phyloP scores from a whole-genome alignment of 768 basidiomycete species.

The Rhodotorula kratochvilovae region DNA sequence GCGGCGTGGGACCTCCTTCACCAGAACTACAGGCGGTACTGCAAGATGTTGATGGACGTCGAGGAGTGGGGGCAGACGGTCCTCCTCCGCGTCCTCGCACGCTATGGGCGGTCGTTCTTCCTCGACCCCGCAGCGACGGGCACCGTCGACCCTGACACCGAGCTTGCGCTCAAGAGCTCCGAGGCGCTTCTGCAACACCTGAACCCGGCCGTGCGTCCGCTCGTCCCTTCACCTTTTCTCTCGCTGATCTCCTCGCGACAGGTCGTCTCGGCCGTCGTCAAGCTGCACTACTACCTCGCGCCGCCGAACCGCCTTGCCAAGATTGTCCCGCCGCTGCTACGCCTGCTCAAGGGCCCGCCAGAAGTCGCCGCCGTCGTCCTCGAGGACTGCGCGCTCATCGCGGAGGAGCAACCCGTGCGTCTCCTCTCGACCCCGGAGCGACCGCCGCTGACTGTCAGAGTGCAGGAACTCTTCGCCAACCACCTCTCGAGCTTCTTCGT shows the following conservation, averaged over 20 bases:
- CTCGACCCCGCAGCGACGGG: conserved; percentile 28
- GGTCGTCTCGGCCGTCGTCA: conserved; percentile 74
- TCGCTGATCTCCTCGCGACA: conserved; percentile 44
- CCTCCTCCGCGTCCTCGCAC: conserved; percentile 67
- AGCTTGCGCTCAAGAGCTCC: conserved; percentile 64
- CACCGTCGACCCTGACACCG: conserved; percentile 63
- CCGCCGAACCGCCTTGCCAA: conserved; percentile 58
- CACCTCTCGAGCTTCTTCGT: conserved; percentile 67
- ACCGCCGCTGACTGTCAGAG: conserved; percentile 51
- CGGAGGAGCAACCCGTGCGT: conserved; percentile 54
- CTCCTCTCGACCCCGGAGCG: background rate
- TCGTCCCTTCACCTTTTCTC: background rate
- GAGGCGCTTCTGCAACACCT: conserved; percentile 77
- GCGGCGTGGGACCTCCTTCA: conserved; percentile 77
- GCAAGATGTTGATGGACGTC: conserved; percentile 75
- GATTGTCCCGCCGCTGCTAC: conserved; percentile 67
- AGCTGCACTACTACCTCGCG: conserved; percentile 68
- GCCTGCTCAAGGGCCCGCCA: conserved; percentile 58
- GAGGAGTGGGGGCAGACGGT: conserved; percentile 96
- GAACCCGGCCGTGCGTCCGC: conserved; percentile 70
- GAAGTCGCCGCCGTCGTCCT: conserved; percentile 73
- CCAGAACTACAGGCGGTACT: conserved; percentile 77
- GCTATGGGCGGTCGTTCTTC: conserved; percentile 64
- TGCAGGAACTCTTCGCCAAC: conserved; percentile 56
- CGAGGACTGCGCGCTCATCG: conserved; percentile 65